Evolutionary conservation across 495 filamentous ascomycete genomes (phyloP).

Genomic region (Hypoxylon lienhwacheense): DNA sequence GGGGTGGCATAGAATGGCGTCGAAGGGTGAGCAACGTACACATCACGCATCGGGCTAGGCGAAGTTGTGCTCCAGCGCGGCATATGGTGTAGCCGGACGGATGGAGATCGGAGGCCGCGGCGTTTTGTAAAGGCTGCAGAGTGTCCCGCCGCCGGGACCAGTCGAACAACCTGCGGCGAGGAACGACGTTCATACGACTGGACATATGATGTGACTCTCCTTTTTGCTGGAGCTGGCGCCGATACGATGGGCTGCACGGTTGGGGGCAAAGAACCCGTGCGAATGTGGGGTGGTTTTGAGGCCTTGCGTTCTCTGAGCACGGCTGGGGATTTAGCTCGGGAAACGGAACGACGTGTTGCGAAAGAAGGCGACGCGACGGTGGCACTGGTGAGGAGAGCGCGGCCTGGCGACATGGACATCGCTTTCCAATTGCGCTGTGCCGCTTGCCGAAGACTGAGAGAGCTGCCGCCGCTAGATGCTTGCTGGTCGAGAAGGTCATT

Average conservation of each 20-base stretch:
- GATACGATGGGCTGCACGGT: conserved; percentile 27
- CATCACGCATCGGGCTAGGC: conserved; percentile 40
- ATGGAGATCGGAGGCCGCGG: conserved; percentile 48
- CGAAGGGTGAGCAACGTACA: conserved; percentile 38
- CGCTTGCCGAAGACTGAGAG: conserved; percentile 44
- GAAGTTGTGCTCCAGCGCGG: conserved; percentile 50
- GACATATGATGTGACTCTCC: conserved; percentile 43
- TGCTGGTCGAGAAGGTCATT: conserved; percentile 58
- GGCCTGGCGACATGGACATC: conserved; percentile 42
- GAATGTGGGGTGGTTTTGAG: conserved; percentile 46
- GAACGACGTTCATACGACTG: conserved; percentile 41
- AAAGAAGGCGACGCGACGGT: conserved; percentile 20
- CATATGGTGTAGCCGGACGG: conserved; percentile 46
- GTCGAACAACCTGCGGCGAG: conserved; percentile 41
- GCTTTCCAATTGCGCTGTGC: conserved; percentile 41
- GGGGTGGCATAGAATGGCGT: conserved; percentile 60
- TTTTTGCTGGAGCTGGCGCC: conserved; percentile 42
- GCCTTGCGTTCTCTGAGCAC: conserved; percentile 45
- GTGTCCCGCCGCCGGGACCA: conserved; percentile 9
- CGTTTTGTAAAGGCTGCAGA: conserved; percentile 37
- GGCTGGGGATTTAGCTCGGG: conserved; percentile 42
- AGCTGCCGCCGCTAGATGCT: conserved; percentile 34
- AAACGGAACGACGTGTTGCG: conserved; percentile 39
- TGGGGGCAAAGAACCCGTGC: conserved; percentile 54
- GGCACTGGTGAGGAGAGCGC: conserved; percentile 38